Base-by-base conservation (phyloP, 164 flowering plant species). In the Brasenia schreberi region DNA sequence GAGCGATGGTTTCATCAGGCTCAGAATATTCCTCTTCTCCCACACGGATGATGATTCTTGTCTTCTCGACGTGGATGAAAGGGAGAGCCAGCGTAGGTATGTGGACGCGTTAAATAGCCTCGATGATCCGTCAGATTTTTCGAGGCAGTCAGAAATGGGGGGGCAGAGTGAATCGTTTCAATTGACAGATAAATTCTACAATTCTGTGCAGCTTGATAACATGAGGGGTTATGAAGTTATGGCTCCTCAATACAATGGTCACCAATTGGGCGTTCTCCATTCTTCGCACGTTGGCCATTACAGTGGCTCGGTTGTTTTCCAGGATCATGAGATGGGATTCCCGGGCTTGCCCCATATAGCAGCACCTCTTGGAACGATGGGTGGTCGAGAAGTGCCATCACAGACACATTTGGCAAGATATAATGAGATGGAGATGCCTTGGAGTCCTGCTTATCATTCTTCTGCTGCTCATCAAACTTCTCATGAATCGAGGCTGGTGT, bases 71-170 rank as follows among this genome's bases (percentile, higher is more conserved):
- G 75, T 82, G 5, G 91, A 83, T 76, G 97, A 87, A 17, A 83
- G 86, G 80, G 94, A 94, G 63, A 78, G 81, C 14, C 97, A 91
- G 75, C 78, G 93, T 72, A 79, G 99, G 76, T 94, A 94, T 69
- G 97, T 94, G 60, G 99, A 94, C 80, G 99, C 99, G 63, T 78
- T 94, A 72, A 94, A 94, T 73, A 91, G 85, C 75, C 73, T 84
- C 70, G 81, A 81, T 72, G 96, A 88, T 64, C 76, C 73, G 39
- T 53, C 59, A 5, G 65, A 81, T 58, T 92, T 85, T 1, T 76
- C 75, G 63, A 80, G 91, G 77, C 89, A 77, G 67, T 75, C 65
- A 45, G 70, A 5, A 66, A 67, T 66, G 86, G 81, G 19, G 82
- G 84, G 18, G 79, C 79, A 6, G 66, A 66, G 61, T 80, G 72